These are phyloP conservation scores for Chrysanthemum seticuspe DNA, from an alignment of 129 eudicot species.

Conservation along the genomic window DNA sequence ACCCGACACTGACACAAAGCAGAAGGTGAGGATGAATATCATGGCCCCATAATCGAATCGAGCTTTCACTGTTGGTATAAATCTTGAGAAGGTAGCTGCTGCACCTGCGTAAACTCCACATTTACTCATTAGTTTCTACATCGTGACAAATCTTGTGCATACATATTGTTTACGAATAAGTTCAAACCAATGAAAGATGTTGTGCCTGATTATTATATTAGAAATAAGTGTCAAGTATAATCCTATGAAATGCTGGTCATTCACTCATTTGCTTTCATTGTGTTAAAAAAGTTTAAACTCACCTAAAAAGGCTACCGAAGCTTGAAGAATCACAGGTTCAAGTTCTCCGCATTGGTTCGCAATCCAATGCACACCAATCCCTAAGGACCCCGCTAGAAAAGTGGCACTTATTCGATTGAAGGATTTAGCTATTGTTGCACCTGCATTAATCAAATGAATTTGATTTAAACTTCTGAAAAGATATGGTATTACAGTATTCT, in stretches of 20 bases:
- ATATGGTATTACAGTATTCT: no score
- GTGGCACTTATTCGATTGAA: constrained; percentile 71
- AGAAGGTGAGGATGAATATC: constrained; percentile 88
- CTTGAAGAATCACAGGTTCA: constrained; percentile 73
- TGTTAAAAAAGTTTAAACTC: constrained; percentile 4
- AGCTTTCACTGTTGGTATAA: constrained; percentile 73
- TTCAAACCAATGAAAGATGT: not conserved
- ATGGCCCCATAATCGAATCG: constrained; percentile 83
- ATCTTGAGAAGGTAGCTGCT: constrained; percentile 77
- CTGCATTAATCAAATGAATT: constrained; percentile 36
- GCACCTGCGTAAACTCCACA: constrained; percentile 48
- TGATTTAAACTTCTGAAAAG: not conserved
- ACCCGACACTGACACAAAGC: constrained; percentile 80
- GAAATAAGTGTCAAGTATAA: no score
- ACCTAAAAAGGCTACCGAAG: constrained; percentile 72
- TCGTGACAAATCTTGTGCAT: constrained; percentile 4
- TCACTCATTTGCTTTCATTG: not conserved
- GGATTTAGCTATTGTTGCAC: constrained; percentile 73
- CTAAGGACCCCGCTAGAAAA: constrained; percentile 69
- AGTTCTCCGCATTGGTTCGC: constrained; percentile 69
- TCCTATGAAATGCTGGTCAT: not conserved
- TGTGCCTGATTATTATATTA: no score
- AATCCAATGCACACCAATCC: constrained; percentile 80
- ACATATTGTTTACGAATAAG: not conserved
- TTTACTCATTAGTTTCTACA: constrained; percentile 26